Evolutionary conservation across 768 basidiomycete genomes (phyloP), one percentile per base, ranked within the genome.

Genomic region (Trametes coccinea): DNA sequence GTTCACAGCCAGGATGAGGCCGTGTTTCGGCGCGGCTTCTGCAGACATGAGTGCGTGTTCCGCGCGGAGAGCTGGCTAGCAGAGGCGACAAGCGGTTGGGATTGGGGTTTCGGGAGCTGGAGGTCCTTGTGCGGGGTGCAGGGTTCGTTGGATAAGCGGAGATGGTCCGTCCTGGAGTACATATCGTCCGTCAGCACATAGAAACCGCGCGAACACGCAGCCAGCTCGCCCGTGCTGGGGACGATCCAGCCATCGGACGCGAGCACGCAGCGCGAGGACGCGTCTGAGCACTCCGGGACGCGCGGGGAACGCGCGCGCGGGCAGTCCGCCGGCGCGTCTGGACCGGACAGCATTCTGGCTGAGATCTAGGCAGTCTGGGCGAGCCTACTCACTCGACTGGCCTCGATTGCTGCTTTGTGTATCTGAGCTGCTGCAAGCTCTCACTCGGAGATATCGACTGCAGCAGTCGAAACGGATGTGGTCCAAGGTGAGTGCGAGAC

Each of bases 1-100:
- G 66, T 93, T 93, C 64, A 88, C 79, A 3, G 91, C 79, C 29
- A 93, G 84, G 56, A 92, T 82, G 62, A 85, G 75, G 66, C 67
- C 73, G 67, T 71, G 58, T 29, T 56, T 64, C 31, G 63, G 52
- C 6, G 67, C 61, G 13, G 56, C 51, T 8, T 34, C 56, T 29
- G 63, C 62, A 14, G 62, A 30, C 66, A 69, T 71, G 10, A 43
- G 14, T 9, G 7, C 17, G 22, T 34, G 56, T 16, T 33, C 5
- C 34, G 41, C 14, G 14, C 14, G 41, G 41, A 37, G 11, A 37
- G 11, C 34, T 22, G 22, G 22, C 22, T 22, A 37, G 34, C 11
- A 37, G 34, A 5, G 34, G 34, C 11, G 41, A 43, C 14, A 37
- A 46, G 11, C 11, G 45, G 4, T 43, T 16, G 33, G 1, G 13